These are phyloP conservation scores for Wickerhamiella infanticola DNA, from an alignment of 1,139 yeast genomes.

Conservation along the genomic window DNA sequence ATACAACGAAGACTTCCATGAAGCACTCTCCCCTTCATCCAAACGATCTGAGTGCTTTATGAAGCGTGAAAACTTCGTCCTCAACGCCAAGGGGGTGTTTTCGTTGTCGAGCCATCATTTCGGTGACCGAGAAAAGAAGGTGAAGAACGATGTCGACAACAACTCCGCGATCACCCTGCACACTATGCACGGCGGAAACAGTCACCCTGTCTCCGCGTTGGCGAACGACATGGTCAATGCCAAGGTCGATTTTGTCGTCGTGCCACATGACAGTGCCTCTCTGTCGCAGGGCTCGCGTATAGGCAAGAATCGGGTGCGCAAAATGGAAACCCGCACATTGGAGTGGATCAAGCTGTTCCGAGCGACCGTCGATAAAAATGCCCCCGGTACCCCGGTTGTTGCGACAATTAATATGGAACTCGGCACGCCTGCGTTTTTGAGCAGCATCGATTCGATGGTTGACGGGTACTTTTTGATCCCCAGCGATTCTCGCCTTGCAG, in stretches of 20 bases:
- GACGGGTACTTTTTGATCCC: constrained; percentile 7
- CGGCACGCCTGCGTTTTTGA: constrained; percentile 16
- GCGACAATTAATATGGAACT: constrained; percentile 24
- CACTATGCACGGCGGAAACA: constrained; percentile 26
- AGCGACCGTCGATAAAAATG: constrained; percentile 4
- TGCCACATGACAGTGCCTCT: constrained; percentile 23
- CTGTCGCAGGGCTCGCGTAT: constrained; percentile 20
- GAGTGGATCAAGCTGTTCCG: constrained; percentile 21
- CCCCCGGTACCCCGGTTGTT: constrained; percentile 12
- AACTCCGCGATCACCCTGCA: constrained; percentile 20
- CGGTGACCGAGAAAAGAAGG: constrained; percentile 12
- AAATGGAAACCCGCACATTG: constrained; percentile 24
- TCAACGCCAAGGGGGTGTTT: constrained; percentile 5
- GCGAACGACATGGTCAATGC: background rate
- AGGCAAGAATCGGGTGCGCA: constrained; percentile 24
- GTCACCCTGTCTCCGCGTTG: constrained; percentile 18
- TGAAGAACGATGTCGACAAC: constrained; percentile 24
- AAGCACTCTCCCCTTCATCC: constrained; percentile 8
- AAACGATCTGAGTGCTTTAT: background rate
- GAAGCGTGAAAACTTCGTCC: constrained; percentile 7
- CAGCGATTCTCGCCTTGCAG: background rate
- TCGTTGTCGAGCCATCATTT: constrained; percentile 8
- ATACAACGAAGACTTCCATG: constrained; percentile 21
- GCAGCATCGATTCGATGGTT: constrained; percentile 10
- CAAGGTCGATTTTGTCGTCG: constrained; percentile 11